Conservation (phyloP, 2,329 filamentous ascomycete species). For the Exophiala oligosperma region DNA sequence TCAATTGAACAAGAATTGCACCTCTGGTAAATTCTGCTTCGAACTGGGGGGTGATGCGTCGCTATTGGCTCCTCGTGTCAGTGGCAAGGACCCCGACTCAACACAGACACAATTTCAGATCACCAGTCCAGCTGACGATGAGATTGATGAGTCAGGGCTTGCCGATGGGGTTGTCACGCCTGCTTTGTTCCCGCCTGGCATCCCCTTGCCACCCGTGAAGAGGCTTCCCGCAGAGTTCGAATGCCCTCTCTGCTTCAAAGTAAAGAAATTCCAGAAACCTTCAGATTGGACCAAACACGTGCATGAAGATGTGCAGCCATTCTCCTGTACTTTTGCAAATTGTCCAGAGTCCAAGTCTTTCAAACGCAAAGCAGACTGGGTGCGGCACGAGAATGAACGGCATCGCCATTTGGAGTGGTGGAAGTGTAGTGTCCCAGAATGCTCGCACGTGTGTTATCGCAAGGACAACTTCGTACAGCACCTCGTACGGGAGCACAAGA, state of each 20-base stretch:
- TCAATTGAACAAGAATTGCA: slow-evolving; percentile 55
- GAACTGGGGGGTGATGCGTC: slow-evolving; percentile 66
- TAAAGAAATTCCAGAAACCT: slow-evolving; percentile 84
- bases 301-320: slow-evolving; percentile 89
- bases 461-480: slow-evolving; percentile 94
- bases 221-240: slow-evolving; percentile 84
- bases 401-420: slow-evolving; percentile 91
- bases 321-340: slow-evolving; percentile 84
- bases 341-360: slow-evolving; percentile 87
- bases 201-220: slow-evolving; percentile 76
- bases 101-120: slow-evolving; percentile 56
- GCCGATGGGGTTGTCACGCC: slow-evolving; percentile 68
- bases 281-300: slow-evolving; percentile 98
- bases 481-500: slow-evolving; percentile 87
- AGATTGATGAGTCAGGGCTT: slow-evolving; percentile 65
- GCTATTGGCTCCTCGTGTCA: slow-evolving; percentile 57
- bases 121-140: slow-evolving; percentile 55
- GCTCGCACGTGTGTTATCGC: slow-evolving; percentile 77
- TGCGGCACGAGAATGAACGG: slow-evolving; percentile 87
- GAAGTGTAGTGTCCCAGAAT: slow-evolving; percentile 79
- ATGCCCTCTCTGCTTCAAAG: slow-evolving; percentile 81
- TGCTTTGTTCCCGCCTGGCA: slow-evolving; percentile 76
- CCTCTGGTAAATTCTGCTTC: slow-evolving; percentile 63
- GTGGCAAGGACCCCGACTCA: slow-evolving; percentile 58
- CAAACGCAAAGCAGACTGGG: slow-evolving; percentile 95